These are phyloP conservation scores for Penicillium maclennaniae DNA, from an alignment of 495 filamentous ascomycete genomes.

Conservation along the genomic window DNA sequence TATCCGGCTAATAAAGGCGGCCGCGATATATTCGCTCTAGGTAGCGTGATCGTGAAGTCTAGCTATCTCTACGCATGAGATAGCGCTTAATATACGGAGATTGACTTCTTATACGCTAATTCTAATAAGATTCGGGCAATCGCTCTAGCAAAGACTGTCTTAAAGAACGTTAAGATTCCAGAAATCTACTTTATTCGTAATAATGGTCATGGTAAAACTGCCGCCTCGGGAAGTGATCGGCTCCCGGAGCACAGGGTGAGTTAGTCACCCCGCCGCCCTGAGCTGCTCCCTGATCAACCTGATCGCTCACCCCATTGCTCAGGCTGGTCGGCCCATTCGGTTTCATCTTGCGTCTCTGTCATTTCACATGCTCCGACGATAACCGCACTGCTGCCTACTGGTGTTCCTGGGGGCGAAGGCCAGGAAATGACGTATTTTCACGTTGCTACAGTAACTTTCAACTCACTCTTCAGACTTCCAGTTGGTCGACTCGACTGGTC, in stretches of 20 bases:
- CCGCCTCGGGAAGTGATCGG: no score
- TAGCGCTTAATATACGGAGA: constrained; percentile 5
- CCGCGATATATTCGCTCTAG: constrained; percentile 43
- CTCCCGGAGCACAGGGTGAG: no score
- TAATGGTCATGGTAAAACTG: no score
- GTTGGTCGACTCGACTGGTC: background rate
- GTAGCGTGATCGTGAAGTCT: constrained; percentile 46
- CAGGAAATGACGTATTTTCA: background rate
- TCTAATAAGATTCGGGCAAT: constrained; percentile 37
- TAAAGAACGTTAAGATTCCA: no score
- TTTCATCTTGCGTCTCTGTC: background rate
- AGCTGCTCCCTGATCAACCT: no score
- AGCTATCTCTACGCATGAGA: constrained; percentile 31
- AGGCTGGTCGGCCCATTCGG: constrained; percentile 2
- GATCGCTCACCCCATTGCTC: constrained; percentile 10
- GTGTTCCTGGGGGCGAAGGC: constrained; percentile 5
- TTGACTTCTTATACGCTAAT: constrained; percentile 39
- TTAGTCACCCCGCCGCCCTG: no score
- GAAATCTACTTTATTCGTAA: no score
- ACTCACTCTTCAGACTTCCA: background rate
- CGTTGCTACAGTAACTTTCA: constrained; percentile 10
- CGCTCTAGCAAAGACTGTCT: no score
- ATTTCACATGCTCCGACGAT: constrained; percentile 1
- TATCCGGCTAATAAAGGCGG: constrained; percentile 35
- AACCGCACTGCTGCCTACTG: constrained; percentile 6